Base-by-base conservation (phyloP, 306 rosid genomes). In the Canavalia gladiata region DNA sequence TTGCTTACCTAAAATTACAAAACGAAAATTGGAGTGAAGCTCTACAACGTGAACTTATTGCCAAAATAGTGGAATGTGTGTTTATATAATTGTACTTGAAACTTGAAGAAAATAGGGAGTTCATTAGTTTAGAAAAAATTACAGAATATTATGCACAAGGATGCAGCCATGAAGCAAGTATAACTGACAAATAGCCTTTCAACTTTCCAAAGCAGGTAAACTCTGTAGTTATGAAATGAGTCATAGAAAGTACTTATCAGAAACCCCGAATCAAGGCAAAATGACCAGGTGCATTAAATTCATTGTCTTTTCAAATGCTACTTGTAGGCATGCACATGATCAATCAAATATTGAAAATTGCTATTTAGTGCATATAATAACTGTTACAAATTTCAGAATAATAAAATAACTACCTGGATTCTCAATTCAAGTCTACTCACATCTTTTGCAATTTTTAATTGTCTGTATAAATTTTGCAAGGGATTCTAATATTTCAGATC, bases 61-160 rank as follows among this genome's bases (percentile, higher is more conserved):
- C 25, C 25, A 18, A 18, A 18, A 18, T 18, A 18, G 25, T 18
- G 25, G 25, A 37, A 4, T 2, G 4, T 37, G 41, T 37, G 4
- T 37, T 37, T 37, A 37, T 37, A 37, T 37, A 37, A 37, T 37
- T 37, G 41, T 37, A 37, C 41, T 37, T 37, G 39, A 35, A 35
- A 35, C 39, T 35, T 35, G 41, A 37, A 45, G 8, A 58, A 3
- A 47, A 11, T 28, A 50, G 59, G 12, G 50, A 69, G 46, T 41
- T 82, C 41, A 66, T 76, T 55, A 69, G 69, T 43, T 75, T 56
- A 25, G 4, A 37, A 66, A 52, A 52, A 43, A 29, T 74, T 66
- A 39, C 45, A 25, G 9, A 67, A 51, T 50, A 12, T 18, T 55
- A 33, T 55, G 51, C 43, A 43, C 25, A 35, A 35, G 39, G 39